Conservation (phyloP, 352 stramenopile species). For the Phytopythium ostracodes region DNA sequence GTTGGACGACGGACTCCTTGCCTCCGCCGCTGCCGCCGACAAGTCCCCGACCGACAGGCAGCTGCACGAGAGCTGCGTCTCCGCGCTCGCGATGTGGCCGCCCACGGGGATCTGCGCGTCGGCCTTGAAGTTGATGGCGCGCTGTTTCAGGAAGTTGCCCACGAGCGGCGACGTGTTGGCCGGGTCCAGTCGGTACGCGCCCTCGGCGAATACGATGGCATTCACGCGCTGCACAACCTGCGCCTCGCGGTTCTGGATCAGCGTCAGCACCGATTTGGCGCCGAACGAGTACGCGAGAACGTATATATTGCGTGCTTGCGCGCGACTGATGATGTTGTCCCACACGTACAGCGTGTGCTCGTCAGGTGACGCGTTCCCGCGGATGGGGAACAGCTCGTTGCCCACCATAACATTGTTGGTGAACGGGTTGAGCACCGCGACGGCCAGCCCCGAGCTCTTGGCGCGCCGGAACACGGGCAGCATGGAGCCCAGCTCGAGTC, state of each 20-base stretch:
- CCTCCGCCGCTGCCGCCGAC: constrained; percentile 15
- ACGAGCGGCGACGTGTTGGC: constrained; percentile 44
- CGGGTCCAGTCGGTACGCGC: constrained; percentile 52
- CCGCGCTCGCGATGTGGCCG: constrained; percentile 39
- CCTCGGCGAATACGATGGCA: constrained; percentile 68
- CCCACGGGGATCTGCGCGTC: constrained; percentile 39
- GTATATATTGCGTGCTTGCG: constrained; percentile 53
- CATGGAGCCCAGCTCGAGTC: constrained; percentile 73
- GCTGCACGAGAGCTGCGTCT: constrained; percentile 59
- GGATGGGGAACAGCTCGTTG: constrained; percentile 54
- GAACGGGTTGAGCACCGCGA: constrained; percentile 67
- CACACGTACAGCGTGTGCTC: constrained; percentile 75
- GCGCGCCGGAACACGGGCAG: constrained; percentile 58
- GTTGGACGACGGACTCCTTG: constrained; percentile 6
- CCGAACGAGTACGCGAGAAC: constrained; percentile 70
- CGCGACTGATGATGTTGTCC: constrained; percentile 66
- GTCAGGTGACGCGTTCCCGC: constrained; percentile 50
- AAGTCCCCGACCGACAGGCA: constrained; percentile 64
- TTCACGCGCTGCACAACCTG: constrained; percentile 49
- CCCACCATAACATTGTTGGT: constrained; percentile 67
- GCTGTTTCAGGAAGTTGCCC: constrained; percentile 53
- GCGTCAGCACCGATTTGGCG: constrained; percentile 59
- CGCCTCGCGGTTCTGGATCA: constrained; percentile 61
- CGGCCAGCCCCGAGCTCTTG: constrained; percentile 35
- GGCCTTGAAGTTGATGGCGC: constrained; percentile 76